A percentile compares a stretch with the other conserved stretches of the same genome.
Evolutionary conservation across 2,329 filamentous ascomycete species (phyloP).

Genomic region (Neobulgaria alba): DNA sequence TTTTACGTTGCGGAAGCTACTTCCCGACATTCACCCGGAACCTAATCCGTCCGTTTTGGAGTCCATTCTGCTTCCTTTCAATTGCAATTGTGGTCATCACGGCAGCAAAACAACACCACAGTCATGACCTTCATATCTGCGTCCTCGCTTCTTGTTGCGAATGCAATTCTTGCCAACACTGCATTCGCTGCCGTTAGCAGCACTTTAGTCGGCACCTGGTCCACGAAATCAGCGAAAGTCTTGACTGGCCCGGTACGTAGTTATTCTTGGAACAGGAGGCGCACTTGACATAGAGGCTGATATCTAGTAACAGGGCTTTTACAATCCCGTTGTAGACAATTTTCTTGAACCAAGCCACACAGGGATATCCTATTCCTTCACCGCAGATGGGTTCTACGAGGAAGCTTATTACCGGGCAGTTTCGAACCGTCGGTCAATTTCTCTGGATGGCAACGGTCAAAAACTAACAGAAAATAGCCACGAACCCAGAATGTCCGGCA

Average conservation of each 20-base stretch:
- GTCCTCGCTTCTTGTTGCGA: conserved; percentile 30
- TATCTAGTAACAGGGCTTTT: conserved; percentile 47
- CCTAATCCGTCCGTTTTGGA: too few species aligned
- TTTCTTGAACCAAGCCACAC: conserved; percentile 58
- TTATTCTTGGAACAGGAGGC: conserved; percentile 21
- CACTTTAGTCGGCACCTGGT: conserved; percentile 61
- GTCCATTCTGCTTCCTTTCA: too few species aligned
- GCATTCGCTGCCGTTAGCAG: conserved; percentile 33
- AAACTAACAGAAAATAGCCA: conserved; percentile 35
- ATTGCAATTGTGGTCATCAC: too few species aligned
- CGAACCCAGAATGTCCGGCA: conserved; percentile 50
- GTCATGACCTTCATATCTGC: conserved; percentile 26
- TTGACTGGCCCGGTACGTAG: conserved; percentile 57
- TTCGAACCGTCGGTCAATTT: conserved; percentile 49
- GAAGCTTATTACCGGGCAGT: conserved; percentile 61
- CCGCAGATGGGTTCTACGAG: conserved; percentile 57
- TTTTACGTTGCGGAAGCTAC: too few species aligned
- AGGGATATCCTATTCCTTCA: conserved; percentile 69
- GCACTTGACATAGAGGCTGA: conserved; percentile 10
- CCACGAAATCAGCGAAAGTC: conserved; percentile 60
- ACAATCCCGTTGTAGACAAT: conserved; percentile 55
- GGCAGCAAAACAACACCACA: too few species aligned
- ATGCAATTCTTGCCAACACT: conserved; percentile 10
- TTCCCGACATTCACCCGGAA: too few species aligned
- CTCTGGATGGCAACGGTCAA: neutral